Evolutionary conservation across 2,329 filamentous ascomycete species (phyloP), one percentile per base, ranked within the genome.

Genomic region (Magnaporthiopsis poae): DNA sequence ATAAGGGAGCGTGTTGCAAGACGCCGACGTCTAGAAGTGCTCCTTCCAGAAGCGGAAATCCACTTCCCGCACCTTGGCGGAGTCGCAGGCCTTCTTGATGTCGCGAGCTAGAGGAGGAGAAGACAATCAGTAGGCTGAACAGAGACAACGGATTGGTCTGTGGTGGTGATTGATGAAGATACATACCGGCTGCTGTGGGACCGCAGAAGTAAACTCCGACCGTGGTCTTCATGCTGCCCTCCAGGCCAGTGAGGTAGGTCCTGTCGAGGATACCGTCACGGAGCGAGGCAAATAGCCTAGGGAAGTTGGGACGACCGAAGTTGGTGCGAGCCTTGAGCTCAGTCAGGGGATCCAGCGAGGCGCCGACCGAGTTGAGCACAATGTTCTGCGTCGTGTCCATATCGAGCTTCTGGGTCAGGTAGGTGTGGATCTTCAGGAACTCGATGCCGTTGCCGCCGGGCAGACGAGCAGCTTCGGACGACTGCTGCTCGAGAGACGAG

Each of bases 1-100:
- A 65, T 61, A 27, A 56, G 21, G 9, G 21, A 56, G 46, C 46
- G 46, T 5, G 46, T 8, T 25, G 46, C 8, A 56, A 21, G 9
- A n/a, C 46, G 46, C 46, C 5, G 5, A 11, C 67, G 69, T 68
- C 75, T 83, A 89, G 75, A 89, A 89, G 75, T 99, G 94, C 79
- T 99, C 95, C 81, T 99, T 99, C 95, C 95, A 99, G 82, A 99
- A 99, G 73, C 91, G 90, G 81, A 98, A 99, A 73, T 88, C 86
- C 67, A 99, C 92, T 71, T 96, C 90, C 69, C 86, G 86, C 56
- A 85, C 87, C 15, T 87, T 90, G 21, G 89, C 89, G 65, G 81
- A 77, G 74, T 89, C 90, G 71, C 91, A 90, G 21, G 94, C 93
- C 74, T 87, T 86, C 77, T 90, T 89, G 75, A 99, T 97, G 73